Percentiles rank a stretch among this genome's conserved stretches.
phyloP scores from a whole-genome alignment of 1,139 yeast species.

The Sugiyamaella japonica region DNA sequence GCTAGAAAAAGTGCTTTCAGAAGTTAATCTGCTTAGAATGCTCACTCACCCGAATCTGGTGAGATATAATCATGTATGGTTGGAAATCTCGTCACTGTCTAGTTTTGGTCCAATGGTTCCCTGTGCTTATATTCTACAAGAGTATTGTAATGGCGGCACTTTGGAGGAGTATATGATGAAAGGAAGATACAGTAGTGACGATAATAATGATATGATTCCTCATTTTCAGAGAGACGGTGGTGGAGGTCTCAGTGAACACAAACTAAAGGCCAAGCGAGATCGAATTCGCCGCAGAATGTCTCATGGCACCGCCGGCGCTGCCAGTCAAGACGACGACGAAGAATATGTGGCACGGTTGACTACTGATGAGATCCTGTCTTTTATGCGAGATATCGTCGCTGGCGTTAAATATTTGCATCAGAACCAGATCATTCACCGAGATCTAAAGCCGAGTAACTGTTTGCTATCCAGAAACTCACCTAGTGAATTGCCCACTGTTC shows the following conservation, averaged over 20 bases:
- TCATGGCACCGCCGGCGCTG: too few relatives aligned
- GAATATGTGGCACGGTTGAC: conserved; percentile 37
- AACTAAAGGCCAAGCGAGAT: conserved; percentile 19
- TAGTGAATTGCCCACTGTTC: conserved; percentile 56
- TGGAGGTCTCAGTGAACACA: not conserved
- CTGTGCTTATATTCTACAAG: conserved; percentile 79
- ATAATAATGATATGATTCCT: conserved; percentile 4
- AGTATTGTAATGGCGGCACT: conserved; percentile 86
- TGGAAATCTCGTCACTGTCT: conserved; percentile 66
- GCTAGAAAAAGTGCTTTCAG: conserved; percentile 69
- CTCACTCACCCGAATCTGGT: conserved; percentile 64
- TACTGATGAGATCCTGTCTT: conserved; percentile 57
- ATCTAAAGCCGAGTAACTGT: conserved; percentile 86
- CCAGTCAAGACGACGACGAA: conserved; percentile 9
- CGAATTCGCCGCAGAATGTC: conserved; percentile 22
- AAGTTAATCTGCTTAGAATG: conserved; percentile 63
- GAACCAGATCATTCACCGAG: conserved; percentile 78
- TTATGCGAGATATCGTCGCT: conserved; percentile 63
- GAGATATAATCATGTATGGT: conserved; percentile 88
- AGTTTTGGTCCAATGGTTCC: conserved; percentile 66
- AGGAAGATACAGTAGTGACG: conserved; percentile 15
- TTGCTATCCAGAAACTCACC: conserved; percentile 49
- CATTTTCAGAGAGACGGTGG: conserved; percentile 11
- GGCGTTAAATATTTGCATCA: conserved; percentile 74
- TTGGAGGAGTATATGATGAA: conserved; percentile 57